Evolutionary conservation across 345 rosid genomes (phyloP), one percentile per base, ranked within the genome.

Genomic region (Sisymbrium irio): DNA sequence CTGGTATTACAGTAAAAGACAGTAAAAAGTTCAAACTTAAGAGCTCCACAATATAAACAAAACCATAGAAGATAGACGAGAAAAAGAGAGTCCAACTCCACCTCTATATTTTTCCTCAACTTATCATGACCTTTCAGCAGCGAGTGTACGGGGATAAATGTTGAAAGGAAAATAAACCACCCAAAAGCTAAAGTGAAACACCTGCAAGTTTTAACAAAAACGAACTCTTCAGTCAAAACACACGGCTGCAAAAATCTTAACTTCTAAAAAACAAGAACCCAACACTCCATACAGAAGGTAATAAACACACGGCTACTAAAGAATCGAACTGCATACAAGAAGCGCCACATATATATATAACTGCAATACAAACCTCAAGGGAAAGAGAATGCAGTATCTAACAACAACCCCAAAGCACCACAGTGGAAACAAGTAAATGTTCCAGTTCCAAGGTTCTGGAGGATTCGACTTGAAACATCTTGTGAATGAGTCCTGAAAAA

Each of bases 391-490:
- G 56, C 90, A 86, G 77, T 92, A 92, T 74, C 99, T 85, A 79
- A 90, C 54, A 40, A 85, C 78, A 79, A 92, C 97, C 10, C 99
- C 99, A 1, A 51, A 84, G 67, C 99, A 96, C 97, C 97, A 92
- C 13, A 92, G 73, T 35, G 98, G 98, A 79, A 96, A 96, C 64
- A 96, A 72, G 68, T 90, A 96, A 25, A 96, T 69, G 72, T 96
- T 96, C 97, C 99, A 92, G 72, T 89, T 96, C 99, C 99, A 92
- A 27, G 92, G 97, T 65, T 96, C 99, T 3, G 89, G 92, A 22
- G 94, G 84, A 86, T 79, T 96, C 9, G 97, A 92, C 85, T 96
- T 96, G 78, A 96, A 96, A 78, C 99, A 96, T 53, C 97, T 75
- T 2, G 99, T 96, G 77, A 96, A 92, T 0, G 98, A 74, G 56